Evolutionary conservation across 495 filamentous ascomycete genomes (phyloP).

Genomic region (Apodospora peruviana): DNA sequence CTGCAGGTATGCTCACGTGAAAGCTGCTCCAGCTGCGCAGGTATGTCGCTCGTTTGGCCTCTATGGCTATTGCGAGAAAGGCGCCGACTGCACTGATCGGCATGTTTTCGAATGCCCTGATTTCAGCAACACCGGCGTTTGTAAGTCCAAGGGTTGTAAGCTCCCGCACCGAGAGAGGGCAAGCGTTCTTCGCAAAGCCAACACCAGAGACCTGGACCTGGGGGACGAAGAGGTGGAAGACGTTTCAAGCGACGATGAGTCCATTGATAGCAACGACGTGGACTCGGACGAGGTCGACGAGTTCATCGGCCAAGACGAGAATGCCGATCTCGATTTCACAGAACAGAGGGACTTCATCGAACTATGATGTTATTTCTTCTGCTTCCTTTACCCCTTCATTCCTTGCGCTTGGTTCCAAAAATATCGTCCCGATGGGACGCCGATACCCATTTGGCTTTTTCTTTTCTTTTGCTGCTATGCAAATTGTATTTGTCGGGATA

Average conservation of each 20-base stretch:
- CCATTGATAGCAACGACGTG: conserved; percentile 77
- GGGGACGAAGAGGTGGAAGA: conserved; percentile 62
- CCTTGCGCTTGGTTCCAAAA: no score
- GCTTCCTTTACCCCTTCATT: neutral
- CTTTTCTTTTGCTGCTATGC: no score
- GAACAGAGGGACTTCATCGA: conserved; percentile 44
- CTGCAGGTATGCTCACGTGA: conserved; percentile 86
- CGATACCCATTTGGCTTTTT: conserved; percentile 19
- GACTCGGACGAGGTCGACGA: conserved; percentile 85
- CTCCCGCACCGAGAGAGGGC: conserved; percentile 87
- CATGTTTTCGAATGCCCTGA: conserved; percentile 90
- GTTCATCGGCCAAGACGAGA: conserved; percentile 46
- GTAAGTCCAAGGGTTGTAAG: conserved; percentile 76
- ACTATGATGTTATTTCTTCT: conserved; percentile 24
- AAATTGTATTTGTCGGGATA: no score
- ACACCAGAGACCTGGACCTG: conserved; percentile 10
- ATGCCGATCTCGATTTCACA: conserved; percentile 32
- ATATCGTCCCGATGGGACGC: neutral
- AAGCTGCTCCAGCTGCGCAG: conserved; percentile 71
- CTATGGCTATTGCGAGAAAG: conserved; percentile 87
- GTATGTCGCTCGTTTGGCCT: conserved; percentile 82
- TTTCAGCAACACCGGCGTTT: conserved; percentile 84
- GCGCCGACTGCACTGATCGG: conserved; percentile 68
- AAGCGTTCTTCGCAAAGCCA: conserved; percentile 49
- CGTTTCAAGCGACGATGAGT: conserved; percentile 77